Evolutionary conservation across 2,329 filamentous ascomycete genomes (phyloP), one percentile per base, ranked within the genome.

Genomic region (Curvularia sp.): DNA sequence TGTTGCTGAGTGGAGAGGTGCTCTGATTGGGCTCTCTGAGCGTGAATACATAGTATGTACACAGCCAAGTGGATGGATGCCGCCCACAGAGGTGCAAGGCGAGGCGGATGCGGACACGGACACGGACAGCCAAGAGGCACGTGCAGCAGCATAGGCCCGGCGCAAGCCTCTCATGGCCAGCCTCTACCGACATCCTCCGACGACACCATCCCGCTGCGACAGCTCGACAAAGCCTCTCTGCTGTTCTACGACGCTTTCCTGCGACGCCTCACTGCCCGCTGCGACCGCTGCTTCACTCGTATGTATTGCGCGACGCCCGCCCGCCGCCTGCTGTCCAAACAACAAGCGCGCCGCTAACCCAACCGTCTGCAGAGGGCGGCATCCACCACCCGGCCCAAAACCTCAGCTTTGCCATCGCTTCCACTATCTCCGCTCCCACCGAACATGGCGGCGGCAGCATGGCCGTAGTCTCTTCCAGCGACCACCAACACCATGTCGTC

Each of bases 401-500:
- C 61, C 46, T 55, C 45, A 28, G 52, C 52, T 49, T 18, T 46
- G 23, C 10, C 39, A 34, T 49, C 42, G 21, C 25, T 43, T 18
- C 32, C 28, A n/a, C 28, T 53, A 5, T 15, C 55, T 50, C 45
- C 51, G 39, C 54, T 46, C 41, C 53, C 55, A n/a, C 59, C 56
- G 61, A 71, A 65, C 28, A 75, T 73, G 71, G 67, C 68, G 61
- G 50, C 69, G 63, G 60, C 71, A 70, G 63, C 64, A 75, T 74
- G 72, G 64, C 69, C 60, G 67, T 70, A 70, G 70, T 55, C 65
- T 52, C 63, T 49, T 42, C 66, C 60, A 53, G 63, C 63, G 57
- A 59, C 57, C 64, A 60, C 41, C 55, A 57, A 56, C 59, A 68
- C 49, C 52, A 68, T 68, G 68, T 48, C 65, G 28, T 55, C 61